Evolutionary conservation across 148 eudicot species (phyloP).

Genomic region (Hydrangea macrophylla): DNA sequence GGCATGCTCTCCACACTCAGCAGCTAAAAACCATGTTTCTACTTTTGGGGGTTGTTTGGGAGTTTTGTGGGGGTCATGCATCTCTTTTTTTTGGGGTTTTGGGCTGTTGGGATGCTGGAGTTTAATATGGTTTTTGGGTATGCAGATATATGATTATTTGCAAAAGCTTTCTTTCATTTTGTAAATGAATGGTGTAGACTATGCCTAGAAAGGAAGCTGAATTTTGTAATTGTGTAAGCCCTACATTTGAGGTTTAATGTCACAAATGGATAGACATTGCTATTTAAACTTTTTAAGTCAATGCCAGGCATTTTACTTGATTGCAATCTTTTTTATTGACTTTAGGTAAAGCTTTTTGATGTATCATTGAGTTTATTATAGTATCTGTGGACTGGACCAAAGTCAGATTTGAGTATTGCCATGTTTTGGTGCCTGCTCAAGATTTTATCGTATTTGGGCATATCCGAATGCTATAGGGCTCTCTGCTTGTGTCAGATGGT

Average conservation of each 20-base stretch:
- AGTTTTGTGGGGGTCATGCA: too few relatives aligned
- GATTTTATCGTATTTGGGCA: too few relatives aligned
- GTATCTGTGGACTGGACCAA: too few relatives aligned
- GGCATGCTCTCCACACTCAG: constrained; percentile 82
- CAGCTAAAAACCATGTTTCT: constrained; percentile 27
- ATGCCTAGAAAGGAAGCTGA: constrained; percentile 9
- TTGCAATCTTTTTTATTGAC: too few relatives aligned
- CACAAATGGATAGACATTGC: not conserved
- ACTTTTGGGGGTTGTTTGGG: not conserved
- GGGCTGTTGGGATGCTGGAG: not conserved
- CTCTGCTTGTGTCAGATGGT: too few relatives aligned
- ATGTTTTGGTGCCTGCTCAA: too few relatives aligned
- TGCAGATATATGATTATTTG: not conserved
- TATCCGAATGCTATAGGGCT: too few relatives aligned
- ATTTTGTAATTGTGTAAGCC: not conserved
- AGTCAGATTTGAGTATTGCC: not conserved
- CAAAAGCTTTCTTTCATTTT: constrained; percentile 9
- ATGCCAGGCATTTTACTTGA: too few relatives aligned
- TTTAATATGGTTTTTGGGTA: not conserved
- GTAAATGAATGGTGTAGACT: not conserved
- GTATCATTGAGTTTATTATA: too few relatives aligned
- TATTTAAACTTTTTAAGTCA: not conserved
- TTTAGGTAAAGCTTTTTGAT: too few relatives aligned
- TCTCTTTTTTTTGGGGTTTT: not conserved
- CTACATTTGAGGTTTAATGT: not conserved